phyloP scores from a whole-genome alignment of 176 grass and related monocot species.

The Carex myosuroides region DNA sequence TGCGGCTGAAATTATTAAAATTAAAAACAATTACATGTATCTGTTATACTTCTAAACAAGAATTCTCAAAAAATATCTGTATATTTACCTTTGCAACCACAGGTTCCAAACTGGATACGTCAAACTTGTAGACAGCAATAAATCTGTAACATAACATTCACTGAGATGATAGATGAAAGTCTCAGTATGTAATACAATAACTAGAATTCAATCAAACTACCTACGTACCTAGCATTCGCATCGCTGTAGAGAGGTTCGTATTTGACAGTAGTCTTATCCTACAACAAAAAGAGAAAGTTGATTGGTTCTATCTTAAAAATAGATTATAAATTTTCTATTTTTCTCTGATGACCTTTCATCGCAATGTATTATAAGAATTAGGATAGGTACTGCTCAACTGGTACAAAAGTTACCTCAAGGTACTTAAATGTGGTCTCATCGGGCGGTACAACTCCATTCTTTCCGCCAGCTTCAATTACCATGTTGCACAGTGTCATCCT shows the following conservation, averaged over 20 bases:
- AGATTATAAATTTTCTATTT: slow-evolving; percentile 6
- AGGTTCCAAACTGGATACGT: slow-evolving; percentile 85
- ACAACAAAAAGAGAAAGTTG: slow-evolving; percentile 17
- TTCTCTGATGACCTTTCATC: neutral
- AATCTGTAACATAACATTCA: slow-evolving; percentile 37
- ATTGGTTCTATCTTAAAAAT: neutral
- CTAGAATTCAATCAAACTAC: neutral
- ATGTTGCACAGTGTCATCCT: slow-evolving; percentile 97
- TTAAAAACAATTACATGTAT: neutral
- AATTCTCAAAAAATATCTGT: neutral
- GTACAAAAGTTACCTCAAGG: slow-evolving; percentile 54
- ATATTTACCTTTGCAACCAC: slow-evolving; percentile 74
- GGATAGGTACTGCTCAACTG: neutral
- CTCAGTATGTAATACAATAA: neutral
- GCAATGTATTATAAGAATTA: neutral
- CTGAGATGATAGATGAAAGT: neutral
- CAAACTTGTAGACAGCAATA: slow-evolving; percentile 64
- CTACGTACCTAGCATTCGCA: slow-evolving; percentile 69
- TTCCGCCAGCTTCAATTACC: slow-evolving; percentile 93
- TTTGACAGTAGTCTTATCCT: slow-evolving; percentile 65
- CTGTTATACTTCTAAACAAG: neutral
- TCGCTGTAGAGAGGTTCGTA: slow-evolving; percentile 84
- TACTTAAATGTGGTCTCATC: slow-evolving; percentile 94
- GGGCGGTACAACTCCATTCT: slow-evolving; percentile 83
- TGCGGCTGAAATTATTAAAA: slow-evolving; percentile 50